phyloP scores from a whole-genome alignment of 176 grass and related monocot species.

The Avena insularis region DNA sequence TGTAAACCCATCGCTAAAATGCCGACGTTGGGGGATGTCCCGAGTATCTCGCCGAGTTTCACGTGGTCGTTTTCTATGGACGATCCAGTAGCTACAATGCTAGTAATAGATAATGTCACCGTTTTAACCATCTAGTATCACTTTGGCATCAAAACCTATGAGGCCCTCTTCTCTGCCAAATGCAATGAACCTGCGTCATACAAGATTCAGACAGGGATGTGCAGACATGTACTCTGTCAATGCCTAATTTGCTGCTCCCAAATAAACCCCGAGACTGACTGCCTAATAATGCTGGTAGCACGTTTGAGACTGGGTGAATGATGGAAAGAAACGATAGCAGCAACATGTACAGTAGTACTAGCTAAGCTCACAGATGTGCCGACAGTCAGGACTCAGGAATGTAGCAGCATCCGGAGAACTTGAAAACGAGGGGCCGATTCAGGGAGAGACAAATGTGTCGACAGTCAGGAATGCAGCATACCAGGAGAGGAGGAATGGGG shows the following conservation, averaged over 20 bases:
- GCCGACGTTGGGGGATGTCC: constrained; percentile 31
- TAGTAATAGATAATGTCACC: too few relatives aligned
- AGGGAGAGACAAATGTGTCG: too few relatives aligned
- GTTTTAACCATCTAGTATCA: not conserved
- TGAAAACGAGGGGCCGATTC: too few relatives aligned
- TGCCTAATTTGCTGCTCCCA: not conserved
- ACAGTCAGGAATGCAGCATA: constrained; percentile 3
- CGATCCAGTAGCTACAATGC: not conserved
- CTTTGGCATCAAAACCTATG: not conserved
- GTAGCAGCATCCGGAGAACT: too few relatives aligned
- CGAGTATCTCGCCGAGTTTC: not conserved
- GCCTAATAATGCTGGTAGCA: not conserved
- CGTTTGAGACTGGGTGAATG: not conserved
- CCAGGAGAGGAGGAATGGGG: constrained; percentile 91
- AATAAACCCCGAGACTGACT: not conserved
- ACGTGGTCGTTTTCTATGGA: constrained; percentile 37
- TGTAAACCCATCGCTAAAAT: not conserved
- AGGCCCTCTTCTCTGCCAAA: not conserved
- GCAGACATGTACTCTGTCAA: not conserved
- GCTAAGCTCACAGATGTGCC: not conserved
- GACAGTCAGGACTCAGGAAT: not conserved
- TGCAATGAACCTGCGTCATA: not conserved
- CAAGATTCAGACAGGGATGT: constrained; percentile 16
- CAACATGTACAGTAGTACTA: too few relatives aligned
- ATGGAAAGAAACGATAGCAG: too few relatives aligned